A percentile compares a stretch with the other conserved stretches of the same genome.
Conservation (phyloP, 1,139 yeast genomes). For the Kurtzmaniella quercitrusa region DNA sequence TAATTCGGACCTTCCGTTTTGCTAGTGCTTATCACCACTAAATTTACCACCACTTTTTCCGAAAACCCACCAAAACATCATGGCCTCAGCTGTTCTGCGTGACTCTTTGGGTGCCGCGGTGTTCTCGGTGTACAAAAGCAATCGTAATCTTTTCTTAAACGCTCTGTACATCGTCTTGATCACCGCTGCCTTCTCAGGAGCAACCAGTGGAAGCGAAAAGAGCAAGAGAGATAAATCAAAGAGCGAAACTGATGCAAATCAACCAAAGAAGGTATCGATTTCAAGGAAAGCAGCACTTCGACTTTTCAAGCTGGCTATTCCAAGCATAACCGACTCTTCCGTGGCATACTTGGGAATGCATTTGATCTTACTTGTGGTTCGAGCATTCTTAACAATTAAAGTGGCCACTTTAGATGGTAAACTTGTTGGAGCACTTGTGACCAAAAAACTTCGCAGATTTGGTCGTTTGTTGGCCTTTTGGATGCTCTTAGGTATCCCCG, state of each 20-base stretch:
- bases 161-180: conserved; percentile 46
- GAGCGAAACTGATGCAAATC: conserved; percentile 5
- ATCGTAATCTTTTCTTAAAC: conserved; percentile 46
- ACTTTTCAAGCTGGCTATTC: conserved; percentile 37
- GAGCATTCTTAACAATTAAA: conserved; percentile 74
- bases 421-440: conserved; percentile 77
- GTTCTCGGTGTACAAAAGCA: conserved; percentile 39
- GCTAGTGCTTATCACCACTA: background rate
- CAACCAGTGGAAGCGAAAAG: conserved; percentile 23
- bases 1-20: background rate
- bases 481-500: conserved; percentile 87
- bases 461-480: conserved; percentile 64
- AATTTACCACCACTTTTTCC: background rate
- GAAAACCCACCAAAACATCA: no score
- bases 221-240: conserved; percentile 7
- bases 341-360: conserved; percentile 51
- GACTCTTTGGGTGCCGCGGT: conserved; percentile 14
- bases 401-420: conserved; percentile 88
- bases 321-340: conserved; percentile 28
- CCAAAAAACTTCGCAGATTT: conserved; percentile 64
- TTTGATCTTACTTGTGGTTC: conserved; percentile 54
- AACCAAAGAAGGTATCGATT: conserved; percentile 25
- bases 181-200: conserved; percentile 45
- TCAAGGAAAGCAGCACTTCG: conserved; percentile 31
- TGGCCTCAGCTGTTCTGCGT: conserved; percentile 2